These are phyloP conservation scores for Mycena rosella DNA, from an alignment of 768 basidiomycete species.

Conservation along the genomic window DNA sequence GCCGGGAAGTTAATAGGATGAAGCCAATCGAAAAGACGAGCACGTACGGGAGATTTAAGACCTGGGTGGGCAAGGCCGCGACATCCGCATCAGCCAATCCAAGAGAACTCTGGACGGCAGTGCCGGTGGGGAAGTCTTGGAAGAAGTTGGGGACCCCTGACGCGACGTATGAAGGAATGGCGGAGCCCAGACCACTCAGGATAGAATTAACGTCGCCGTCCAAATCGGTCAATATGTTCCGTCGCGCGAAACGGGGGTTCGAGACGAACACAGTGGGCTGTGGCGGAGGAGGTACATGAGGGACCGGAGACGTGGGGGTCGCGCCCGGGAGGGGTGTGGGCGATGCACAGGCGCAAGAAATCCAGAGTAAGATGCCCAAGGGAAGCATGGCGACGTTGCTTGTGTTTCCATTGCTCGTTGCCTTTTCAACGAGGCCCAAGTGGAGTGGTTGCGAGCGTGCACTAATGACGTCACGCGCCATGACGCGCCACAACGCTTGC, in stretches of 20 bases:
- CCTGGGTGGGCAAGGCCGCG: constrained; percentile 26
- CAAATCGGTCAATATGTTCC: constrained; percentile 19
- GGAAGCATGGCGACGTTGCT: constrained; percentile 14
- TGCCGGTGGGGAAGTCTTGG: constrained; percentile 31
- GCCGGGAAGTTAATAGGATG: background rate
- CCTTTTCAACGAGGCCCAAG: background rate
- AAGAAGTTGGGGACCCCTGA: constrained; percentile 33
- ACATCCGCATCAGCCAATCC: constrained; percentile 22
- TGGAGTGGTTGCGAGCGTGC: background rate
- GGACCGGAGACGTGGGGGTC: constrained; percentile 14
- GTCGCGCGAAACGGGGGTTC: constrained; percentile 9
- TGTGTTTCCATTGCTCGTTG: no score
- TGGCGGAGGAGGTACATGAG: constrained; percentile 1
- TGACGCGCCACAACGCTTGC: background rate
- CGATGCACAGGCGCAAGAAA: constrained; percentile 7
- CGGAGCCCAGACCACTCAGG: constrained; percentile 22
- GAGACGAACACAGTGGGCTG: constrained; percentile 25
- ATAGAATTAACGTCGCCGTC: constrained; percentile 20
- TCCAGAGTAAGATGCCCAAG: constrained; percentile 11
- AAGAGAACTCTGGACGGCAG: constrained; percentile 26
- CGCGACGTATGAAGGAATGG: constrained; percentile 32
- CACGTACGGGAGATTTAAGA: constrained; percentile 38
- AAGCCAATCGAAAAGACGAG: constrained; percentile 19
- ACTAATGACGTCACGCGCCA: constrained; percentile 4
- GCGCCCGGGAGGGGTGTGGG: constrained; percentile 21